phyloP scores from a whole-genome alignment of 2,329 filamentous ascomycete genomes.

The Claviceps spartinae region DNA sequence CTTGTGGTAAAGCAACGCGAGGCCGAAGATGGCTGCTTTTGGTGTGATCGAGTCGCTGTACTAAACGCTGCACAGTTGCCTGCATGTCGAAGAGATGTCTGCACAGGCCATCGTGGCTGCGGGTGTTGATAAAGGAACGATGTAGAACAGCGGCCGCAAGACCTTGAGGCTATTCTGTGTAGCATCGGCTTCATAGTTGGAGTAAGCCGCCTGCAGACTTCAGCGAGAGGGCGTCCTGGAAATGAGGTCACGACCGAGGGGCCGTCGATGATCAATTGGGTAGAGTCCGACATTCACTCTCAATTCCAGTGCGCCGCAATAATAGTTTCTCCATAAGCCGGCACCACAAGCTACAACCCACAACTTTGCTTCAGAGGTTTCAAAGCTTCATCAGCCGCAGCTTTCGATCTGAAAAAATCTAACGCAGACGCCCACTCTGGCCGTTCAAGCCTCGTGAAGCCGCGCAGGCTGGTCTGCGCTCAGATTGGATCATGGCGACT shows the following conservation, averaged over 20 bases:
- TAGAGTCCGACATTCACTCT: slow-evolving; percentile 13
- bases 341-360: slow-evolving; percentile 1
- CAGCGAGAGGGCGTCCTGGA: neutral
- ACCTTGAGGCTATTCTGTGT: slow-evolving; percentile 24
- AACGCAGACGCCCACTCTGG: slow-evolving; percentile 11
- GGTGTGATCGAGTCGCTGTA: slow-evolving; percentile 8
- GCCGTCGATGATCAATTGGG: slow-evolving; percentile 1
- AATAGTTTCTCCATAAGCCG: slow-evolving; percentile 22
- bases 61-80: slow-evolving; percentile 11
- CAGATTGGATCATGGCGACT: slow-evolving; percentile 65
- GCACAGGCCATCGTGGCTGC: slow-evolving; percentile 9
- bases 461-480: slow-evolving; percentile 38
- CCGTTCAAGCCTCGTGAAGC: slow-evolving; percentile 19
- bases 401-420: slow-evolving; percentile 6
- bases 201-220: neutral
- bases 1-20: slow-evolving; percentile 20
- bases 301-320: slow-evolving; percentile 17
- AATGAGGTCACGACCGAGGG: neutral
- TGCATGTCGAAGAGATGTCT: slow-evolving; percentile 15
- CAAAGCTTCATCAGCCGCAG: slow-evolving; percentile 13
- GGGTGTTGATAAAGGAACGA: slow-evolving; percentile 19
- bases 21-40: slow-evolving; percentile 4
- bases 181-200: slow-evolving; percentile 26
- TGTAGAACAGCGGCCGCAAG: slow-evolving; percentile 28
- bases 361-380: slow-evolving; percentile 16